Evolutionary conservation across 352 stramenopile species (phyloP).

Genomic region (Phytopythium kandeliae): DNA sequence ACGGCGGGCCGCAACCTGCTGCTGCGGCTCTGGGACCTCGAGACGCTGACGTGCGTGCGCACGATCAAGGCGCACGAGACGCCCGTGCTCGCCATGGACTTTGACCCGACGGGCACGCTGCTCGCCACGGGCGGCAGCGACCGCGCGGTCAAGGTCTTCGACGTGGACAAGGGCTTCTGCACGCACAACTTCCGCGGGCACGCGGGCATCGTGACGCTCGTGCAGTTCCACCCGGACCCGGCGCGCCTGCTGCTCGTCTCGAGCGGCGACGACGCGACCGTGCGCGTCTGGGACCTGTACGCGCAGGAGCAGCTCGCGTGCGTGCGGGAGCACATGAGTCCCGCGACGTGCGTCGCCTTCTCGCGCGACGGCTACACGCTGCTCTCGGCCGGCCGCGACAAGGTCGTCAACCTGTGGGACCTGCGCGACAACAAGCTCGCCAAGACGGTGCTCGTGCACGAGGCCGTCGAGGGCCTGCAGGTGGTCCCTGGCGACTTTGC

Average conservation of each 20-base stretch:
- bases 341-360: constrained; percentile 93
- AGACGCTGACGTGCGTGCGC: constrained; percentile 68
- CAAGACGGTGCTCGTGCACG: constrained; percentile 93
- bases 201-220: constrained; percentile 80
- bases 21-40: constrained; percentile 80
- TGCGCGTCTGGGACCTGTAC: constrained; percentile 85
- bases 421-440: constrained; percentile 74
- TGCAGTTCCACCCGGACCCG: constrained; percentile 78
- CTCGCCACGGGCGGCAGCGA: constrained; percentile 96
- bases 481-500: constrained; percentile 73
- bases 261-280: constrained; percentile 65
- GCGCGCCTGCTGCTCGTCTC: constrained; percentile 68
- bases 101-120: constrained; percentile 89
- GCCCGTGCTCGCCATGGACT: constrained; percentile 82
- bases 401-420: constrained; percentile 91
- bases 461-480: constrained; percentile 92
- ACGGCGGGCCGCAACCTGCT: constrained; percentile 82
- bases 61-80: constrained; percentile 77
- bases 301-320: constrained; percentile 79
- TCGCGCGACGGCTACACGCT: constrained; percentile 79
- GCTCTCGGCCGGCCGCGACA: constrained; percentile 89
- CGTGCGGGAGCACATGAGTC: constrained; percentile 94
- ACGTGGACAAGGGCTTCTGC: constrained; percentile 90
- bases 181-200: constrained; percentile 93
- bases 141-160: constrained; percentile 93